Evolutionary conservation across 164 flowering plant genomes (phyloP).

Genomic region (Tinospora cordifolia): DNA sequence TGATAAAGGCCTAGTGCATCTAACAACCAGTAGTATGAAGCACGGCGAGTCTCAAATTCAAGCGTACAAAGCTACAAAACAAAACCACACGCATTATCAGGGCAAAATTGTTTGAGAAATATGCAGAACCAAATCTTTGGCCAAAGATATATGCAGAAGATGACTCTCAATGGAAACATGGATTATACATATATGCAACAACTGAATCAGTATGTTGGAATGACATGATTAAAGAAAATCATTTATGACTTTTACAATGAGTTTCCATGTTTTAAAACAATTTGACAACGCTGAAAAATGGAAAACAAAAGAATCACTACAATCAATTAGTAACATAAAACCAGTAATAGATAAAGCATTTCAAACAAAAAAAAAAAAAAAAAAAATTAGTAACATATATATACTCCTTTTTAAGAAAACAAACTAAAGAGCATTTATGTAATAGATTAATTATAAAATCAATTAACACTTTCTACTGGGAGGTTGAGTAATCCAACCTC

Average conservation of each 20-base stretch:
- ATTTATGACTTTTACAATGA: too few species aligned
- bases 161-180: too few species aligned
- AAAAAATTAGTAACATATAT: too few species aligned
- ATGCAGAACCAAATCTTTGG: neutral
- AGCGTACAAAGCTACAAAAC: constrained; percentile 79
- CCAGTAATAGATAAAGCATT: too few species aligned
- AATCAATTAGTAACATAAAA: neutral
- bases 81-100: neutral
- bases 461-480: too few species aligned
- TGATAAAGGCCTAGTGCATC: constrained; percentile 70
- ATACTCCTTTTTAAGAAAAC: too few species aligned
- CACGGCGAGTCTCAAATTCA: constrained; percentile 98
- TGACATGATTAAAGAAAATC: too few species aligned
- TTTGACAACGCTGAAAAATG: neutral
- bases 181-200: neutral
- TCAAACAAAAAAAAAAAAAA: too few species aligned
- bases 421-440: too few species aligned
- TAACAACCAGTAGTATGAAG: constrained; percentile 94
- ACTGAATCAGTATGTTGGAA: neutral
- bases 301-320: neutral
- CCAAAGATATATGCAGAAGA: too few species aligned
- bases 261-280: neutral
- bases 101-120: neutral
- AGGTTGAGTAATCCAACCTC: too few species aligned
- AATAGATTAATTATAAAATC: too few species aligned